Conservation (phyloP, 129 eudicot species). For the Lactuca sativa region DNA sequence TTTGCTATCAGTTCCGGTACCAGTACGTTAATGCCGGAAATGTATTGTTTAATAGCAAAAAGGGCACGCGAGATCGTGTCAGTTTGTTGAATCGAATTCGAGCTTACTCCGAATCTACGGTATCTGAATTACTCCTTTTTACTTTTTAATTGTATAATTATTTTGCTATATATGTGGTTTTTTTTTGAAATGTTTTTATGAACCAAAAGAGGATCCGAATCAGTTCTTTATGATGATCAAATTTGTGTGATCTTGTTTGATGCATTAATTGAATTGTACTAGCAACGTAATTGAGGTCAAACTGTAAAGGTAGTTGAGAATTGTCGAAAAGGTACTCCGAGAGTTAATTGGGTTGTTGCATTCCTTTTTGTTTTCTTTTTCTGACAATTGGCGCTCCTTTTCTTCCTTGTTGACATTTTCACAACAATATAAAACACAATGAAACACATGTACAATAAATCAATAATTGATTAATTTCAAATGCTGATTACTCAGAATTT, state of each 20-base stretch:
- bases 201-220: slow-evolving; percentile 1
- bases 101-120: slow-evolving; percentile 32
- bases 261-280: no score
- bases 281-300: no score
- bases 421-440: background rate
- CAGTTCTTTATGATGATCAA: background rate
- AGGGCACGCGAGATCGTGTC: slow-evolving; percentile 13
- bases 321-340: background rate
- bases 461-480: no score
- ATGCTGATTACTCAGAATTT: no score
- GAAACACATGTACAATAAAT: background rate
- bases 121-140: slow-evolving; percentile 4
- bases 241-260: background rate
- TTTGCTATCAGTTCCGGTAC: background rate
- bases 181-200: no score
- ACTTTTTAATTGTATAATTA: no score
- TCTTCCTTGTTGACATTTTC: background rate
- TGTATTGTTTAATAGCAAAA: slow-evolving; percentile 3
- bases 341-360: background rate
- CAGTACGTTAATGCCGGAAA: slow-evolving; percentile 11
- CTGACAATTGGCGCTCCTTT: background rate
- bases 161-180: background rate
- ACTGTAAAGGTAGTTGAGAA: no score
- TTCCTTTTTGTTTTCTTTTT: background rate
- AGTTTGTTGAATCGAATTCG: slow-evolving; percentile 12